Evolutionary conservation across 371 early-diverging fungal genomes (phyloP), one percentile per base, ranked within the genome.

Genomic region (Mucor indicus): DNA sequence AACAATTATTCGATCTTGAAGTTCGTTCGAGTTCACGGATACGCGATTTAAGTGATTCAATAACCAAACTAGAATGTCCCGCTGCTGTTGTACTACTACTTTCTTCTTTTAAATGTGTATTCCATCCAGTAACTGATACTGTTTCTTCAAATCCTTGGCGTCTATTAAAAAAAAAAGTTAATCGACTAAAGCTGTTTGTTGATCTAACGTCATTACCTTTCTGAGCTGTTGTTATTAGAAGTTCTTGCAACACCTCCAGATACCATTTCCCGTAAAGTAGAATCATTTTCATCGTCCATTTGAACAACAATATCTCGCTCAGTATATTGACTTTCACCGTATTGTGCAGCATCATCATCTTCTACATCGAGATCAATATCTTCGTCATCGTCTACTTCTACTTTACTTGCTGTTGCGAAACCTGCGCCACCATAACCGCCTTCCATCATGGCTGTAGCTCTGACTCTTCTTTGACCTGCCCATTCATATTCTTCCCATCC

Each of bases 391-490:
- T 84, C 85, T 27, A 61, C 64, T 46, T 71, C 57, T 9, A 37
- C 21, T 55, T 75, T 75, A 24, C 63, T 73, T 29, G 75, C 52
- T 2, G 80, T 79, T 15, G 80, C 67, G 32, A 78, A 78, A 2
- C 80, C 79, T 23, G 68, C 77, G 2, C 83, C 80, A 55, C 73
- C 70, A 49, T 79, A 81, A 6, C 89, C 86, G n/a, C 91, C 92
- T 55, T 91, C 90, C 59, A 92, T 75, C 72, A 93, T 68, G 0
- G 93, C 82, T 0, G 91, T 85, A 1, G 86, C 89, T 15, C 94
- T 77, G 5, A 93, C 81, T 4, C 94, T 76, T 5, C 79, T 82
- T 57, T 91, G 86, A 0, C 94, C 94, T 1, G 86, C 90, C 91
- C 91, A 92, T 36, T 83, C 83, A 40, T 93, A 93, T 50, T 87